Percentiles rank a stretch among this genome's conserved stretches.
Conservation (phyloP, 1,139 yeast genomes). For the Yamadazyma dendronema region DNA sequence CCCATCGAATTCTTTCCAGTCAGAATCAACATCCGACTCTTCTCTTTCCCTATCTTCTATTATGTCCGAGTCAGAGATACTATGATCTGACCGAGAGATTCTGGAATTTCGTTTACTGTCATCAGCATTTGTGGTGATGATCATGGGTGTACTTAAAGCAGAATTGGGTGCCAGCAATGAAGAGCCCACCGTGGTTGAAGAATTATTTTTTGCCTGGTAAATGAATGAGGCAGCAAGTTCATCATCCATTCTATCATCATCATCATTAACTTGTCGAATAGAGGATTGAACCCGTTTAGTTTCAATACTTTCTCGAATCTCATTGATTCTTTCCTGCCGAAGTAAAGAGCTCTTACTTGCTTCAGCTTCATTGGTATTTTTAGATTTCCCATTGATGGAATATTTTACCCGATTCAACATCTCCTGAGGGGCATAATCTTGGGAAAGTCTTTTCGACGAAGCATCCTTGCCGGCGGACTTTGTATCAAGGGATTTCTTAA, state of each 20-base stretch:
- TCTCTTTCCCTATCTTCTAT: not conserved
- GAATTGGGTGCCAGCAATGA: slow-evolving; percentile 13
- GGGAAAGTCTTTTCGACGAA: slow-evolving; percentile 18
- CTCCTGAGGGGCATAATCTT: slow-evolving; percentile 25
- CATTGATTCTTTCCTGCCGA: slow-evolving; percentile 18
- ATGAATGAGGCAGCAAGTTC: not conserved
- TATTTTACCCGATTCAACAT: slow-evolving; percentile 26
- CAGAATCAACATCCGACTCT: not conserved
- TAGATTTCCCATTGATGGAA: slow-evolving; percentile 25
- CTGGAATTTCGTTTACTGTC: not conserved
- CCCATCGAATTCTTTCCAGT: slow-evolving; percentile 1
- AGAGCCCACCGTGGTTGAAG: slow-evolving; percentile 17
- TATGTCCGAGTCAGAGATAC: not conserved
- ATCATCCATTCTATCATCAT: slow-evolving; percentile 8
- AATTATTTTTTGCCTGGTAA: slow-evolving; percentile 7
- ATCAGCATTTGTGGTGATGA: slow-evolving; percentile 9
- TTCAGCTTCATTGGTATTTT: slow-evolving; percentile 9
- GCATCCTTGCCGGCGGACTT: slow-evolving; percentile 20
- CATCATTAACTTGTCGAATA: not conserved
- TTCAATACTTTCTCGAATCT: slow-evolving; percentile 29
- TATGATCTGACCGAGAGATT: no score
- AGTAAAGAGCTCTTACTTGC: slow-evolving; percentile 14
- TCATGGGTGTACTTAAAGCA: slow-evolving; percentile 7
- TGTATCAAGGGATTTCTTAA: slow-evolving; percentile 23
- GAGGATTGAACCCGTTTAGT: slow-evolving; percentile 21